Base-by-base conservation (phyloP, 768 basidiomycete species). In the Podaxis sp. region DNA sequence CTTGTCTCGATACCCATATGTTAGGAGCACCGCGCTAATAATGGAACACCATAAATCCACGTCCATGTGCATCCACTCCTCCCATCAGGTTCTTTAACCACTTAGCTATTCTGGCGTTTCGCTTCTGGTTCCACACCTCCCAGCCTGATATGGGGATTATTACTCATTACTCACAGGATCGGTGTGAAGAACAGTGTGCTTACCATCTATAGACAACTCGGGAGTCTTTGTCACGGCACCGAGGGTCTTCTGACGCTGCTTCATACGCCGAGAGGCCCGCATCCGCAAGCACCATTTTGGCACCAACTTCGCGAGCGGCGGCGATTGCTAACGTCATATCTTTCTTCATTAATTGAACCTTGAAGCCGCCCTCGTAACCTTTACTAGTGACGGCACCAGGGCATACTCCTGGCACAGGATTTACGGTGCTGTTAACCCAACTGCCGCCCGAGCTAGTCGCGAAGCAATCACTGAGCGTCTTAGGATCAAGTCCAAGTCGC, bases 341-440 rank as follows among this genome's bases (percentile, higher is more conserved):
- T 67, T 80, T 80, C 66, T 79, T 79, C 79, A 80, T 79, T 25
- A 79, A 60, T 54, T 80, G 76, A 4, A 80, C 77, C 70, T 79
- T 79, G 63, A 81, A 80, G 15, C 79, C 78, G 17, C 78, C 77
- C 61, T 79, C 73, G 63, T 81, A 78, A 15, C 74, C 72, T 53
- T 70, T 74, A 59, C 77, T 79, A 19, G 79, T 78, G 11, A 77
- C 77, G 1, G 77, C 77, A 29, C 76, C 73, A 11, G 78, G 77
- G 64, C 78, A 79, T 7, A 80, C 77, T 2, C 79, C 77, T 2
- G 79, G 79, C 0, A 79, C 78, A 27, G 79, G 79, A 54, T 80
- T 80, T n/a, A 75, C 72, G 2, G 72, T 74, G 49, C 72, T 69
- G 57, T 80, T 79, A 3, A 77, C 75, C 75, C 76, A 79, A 59